Conservation (phyloP, 148 eudicot genomes). For the Rhododendron simsii region DNA sequence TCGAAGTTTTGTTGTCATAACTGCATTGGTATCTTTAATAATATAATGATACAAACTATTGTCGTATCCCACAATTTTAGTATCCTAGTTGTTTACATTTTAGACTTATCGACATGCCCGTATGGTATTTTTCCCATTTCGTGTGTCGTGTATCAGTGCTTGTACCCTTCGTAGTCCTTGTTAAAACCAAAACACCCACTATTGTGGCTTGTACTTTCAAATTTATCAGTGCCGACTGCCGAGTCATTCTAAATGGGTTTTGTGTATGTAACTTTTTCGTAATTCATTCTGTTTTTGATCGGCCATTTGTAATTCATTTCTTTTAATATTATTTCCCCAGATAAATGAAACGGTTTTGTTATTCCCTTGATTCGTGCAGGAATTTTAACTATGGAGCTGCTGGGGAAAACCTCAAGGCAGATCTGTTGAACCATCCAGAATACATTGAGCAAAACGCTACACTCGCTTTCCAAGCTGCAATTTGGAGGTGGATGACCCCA, state of each 20-base stretch:
- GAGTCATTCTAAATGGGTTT: background rate
- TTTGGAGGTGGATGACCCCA: conserved; percentile 83
- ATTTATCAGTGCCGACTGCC: background rate
- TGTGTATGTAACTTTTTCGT: background rate
- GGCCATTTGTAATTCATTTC: background rate
- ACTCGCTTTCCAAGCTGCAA: conserved; percentile 84
- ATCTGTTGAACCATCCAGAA: conserved; percentile 84
- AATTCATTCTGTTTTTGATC: background rate
- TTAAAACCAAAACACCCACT: background rate
- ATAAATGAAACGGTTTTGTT: background rate
- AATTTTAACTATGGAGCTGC: conserved; percentile 77
- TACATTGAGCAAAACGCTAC: conserved; percentile 92
- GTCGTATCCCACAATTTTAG: background rate
- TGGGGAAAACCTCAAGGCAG: conserved; percentile 63
- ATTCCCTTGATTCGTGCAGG: conserved; percentile 36
- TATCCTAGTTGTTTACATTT: no score
- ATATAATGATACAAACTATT: background rate
- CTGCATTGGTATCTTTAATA: background rate
- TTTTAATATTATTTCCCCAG: background rate
- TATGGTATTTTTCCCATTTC: background rate
- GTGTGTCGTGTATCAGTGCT: background rate
- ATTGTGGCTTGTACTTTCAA: background rate
- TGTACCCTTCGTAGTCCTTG: background rate
- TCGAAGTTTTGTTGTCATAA: background rate
- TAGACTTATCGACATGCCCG: no score